Base-by-base conservation (phyloP, 257 asterid genomes). In the Hygrophila difformis region DNA sequence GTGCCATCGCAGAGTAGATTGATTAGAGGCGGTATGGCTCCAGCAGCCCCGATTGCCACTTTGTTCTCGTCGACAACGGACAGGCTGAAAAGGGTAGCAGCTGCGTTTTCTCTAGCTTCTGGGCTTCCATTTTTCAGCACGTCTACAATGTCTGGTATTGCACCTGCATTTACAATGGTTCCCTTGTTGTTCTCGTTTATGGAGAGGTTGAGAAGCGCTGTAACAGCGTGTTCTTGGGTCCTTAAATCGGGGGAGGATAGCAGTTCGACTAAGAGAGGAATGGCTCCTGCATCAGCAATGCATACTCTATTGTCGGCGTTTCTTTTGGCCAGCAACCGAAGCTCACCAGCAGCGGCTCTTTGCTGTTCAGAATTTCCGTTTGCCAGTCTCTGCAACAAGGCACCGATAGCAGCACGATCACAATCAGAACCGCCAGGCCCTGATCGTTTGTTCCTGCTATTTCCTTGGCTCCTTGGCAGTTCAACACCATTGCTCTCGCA, bases 341-440 rank as follows among this genome's bases (percentile, higher is more conserved):
- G 88, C 79, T 89, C 98, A 8, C 96, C 98, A 1, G 98, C 80
- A 26, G 98, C 81, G 10, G 98, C 93, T 57, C 96, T 62, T 70
- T 85, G 93, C 55, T 77, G 88, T 40, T 85, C 96, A 0, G 73
- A 61, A 52, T 70, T 72, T 26, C 92, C 89, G 6, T 70, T 74
- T 8, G 78, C 79, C 8, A 89, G 96, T 60, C 85, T 89, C 41
- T 72, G 78, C 53, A 89, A 33, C 56, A 89, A 51, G 35, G 78
- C 55, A 13, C 51, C 74, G 28, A 85, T 78, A 23, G 96, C 87
- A 8, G 78, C 56, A 20, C 63, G 79, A 47, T 89, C 94, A 71
- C 98, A 89, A 51, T 82, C 94, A 5, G 80, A 82, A 33, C 84
- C 76, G 49, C 85, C 62, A 39, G 41, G 37, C 55, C 94, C 94